Evolutionary conservation across 1,139 yeast species (phyloP), one percentile per base, ranked within the genome.

Genomic region (Magnusiomyces ingens): DNA sequence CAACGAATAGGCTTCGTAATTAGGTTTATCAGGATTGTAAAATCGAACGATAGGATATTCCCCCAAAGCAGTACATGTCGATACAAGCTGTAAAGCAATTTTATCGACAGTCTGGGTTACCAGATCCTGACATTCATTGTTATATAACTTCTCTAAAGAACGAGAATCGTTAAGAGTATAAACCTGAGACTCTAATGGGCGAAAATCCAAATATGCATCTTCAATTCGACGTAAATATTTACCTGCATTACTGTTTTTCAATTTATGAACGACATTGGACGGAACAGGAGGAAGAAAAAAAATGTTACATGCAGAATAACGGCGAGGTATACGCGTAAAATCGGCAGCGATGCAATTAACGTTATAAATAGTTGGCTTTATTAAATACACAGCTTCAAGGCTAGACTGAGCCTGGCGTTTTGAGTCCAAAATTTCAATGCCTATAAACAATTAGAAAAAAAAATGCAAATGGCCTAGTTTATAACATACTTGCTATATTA

Each of bases 11-110:
- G 95, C 88, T 37, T 75, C 76, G 51, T 75, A 74, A 45, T 70
- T 70, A 11, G 84, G 82, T 2, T 77, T 68, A 13, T 55, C 55
- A 10, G 57, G 48, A n/a, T 55, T 54, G 35, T 55, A 52, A 69
- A 81, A 89, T 58, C 99, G 75, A 37, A 93, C 80, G 48, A 85
- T 78, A 1, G 99, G 99, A 63, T 85, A 87, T 65, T 91, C 98
- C 13, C 95, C 95, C 1, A 94, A 81, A 10, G 86, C 67, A 2
- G 86, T 80, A 75, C 95, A 85, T 37, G 87, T 64, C 59, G 84
- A 81, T 38, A 89, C 81, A 62, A 93, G 72, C 48, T 83, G 72
- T 49, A 69, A 63, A 1, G 94, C 90, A 0, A 87, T 81, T 53
- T 71, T 70, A 35, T 75, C 71, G 22, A 89, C 74, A 55, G 84